Evolutionary conservation across 306 rosid species (phyloP).

Genomic region (Cyclanthera cordifolia): DNA sequence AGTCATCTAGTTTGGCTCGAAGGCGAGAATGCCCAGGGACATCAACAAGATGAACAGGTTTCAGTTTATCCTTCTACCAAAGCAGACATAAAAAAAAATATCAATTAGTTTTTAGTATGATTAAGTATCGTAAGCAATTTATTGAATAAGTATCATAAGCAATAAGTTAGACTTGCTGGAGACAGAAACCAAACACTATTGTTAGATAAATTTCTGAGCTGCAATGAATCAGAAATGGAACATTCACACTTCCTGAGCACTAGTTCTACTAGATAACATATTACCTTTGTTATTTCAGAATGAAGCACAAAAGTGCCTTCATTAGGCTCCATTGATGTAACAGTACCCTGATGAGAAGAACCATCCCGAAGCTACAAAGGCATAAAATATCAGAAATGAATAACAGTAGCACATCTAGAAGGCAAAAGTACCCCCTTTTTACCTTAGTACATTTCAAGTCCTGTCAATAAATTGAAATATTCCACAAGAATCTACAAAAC

Average conservation of each 20-base stretch:
- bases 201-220: background rate
- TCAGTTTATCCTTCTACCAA: constrained; percentile 59
- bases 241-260: background rate
- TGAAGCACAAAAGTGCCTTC: constrained; percentile 78
- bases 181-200: background rate
- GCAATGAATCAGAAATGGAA: background rate
- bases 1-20: constrained; percentile 74
- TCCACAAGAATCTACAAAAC: too few species aligned
- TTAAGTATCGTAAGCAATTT: constrained; percentile 4
- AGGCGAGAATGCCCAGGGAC: constrained; percentile 97
- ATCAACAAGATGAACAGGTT: constrained; percentile 73
- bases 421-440: background rate
- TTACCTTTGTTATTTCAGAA: constrained; percentile 62
- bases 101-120: background rate
- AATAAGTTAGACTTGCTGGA: background rate
- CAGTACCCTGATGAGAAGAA: constrained; percentile 84
- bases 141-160: constrained; percentile 6
- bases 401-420: background rate
- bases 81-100: constrained; percentile 1
- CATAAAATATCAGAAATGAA: background rate
- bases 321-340: constrained; percentile 90
- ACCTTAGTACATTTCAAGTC: too few species aligned
- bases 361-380: constrained; percentile 71
- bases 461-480: too few species aligned
- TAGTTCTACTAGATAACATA: background rate